Percentiles rank a stretch among this genome's conserved stretches.
These are phyloP conservation scores for Cladophialophora chaetospira DNA, from an alignment of 2,329 filamentous ascomycete genomes.

Conservation along the genomic window DNA sequence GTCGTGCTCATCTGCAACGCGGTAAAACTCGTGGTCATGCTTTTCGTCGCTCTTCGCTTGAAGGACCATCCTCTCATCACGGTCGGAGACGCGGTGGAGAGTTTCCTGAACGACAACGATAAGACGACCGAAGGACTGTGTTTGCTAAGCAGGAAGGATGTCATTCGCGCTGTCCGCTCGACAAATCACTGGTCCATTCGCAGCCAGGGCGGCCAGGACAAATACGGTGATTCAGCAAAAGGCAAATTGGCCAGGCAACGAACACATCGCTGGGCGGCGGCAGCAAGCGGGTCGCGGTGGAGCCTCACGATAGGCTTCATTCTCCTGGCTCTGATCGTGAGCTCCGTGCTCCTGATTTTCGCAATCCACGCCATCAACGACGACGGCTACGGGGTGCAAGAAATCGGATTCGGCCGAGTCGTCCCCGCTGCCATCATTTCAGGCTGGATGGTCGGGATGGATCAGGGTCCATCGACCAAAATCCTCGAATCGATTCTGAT, in stretches of 20 bases:
- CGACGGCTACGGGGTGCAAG: slow-evolving; percentile 6
- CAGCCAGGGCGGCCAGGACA: not conserved
- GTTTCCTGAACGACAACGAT: slow-evolving; percentile 37
- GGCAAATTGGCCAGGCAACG: slow-evolving; percentile 2
- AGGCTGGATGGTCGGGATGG: slow-evolving; percentile 19
- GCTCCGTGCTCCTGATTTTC: slow-evolving; percentile 5
- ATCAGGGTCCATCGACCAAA: not conserved
- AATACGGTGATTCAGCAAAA: not conserved
- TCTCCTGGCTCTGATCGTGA: slow-evolving; percentile 11
- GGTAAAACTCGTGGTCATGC: slow-evolving; percentile 28
- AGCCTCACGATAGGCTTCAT: slow-evolving; percentile 14
- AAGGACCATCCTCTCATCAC: slow-evolving; percentile 34
- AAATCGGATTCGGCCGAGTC: slow-evolving; percentile 31
- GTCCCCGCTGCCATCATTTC: slow-evolving; percentile 23
- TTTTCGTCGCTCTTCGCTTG: slow-evolving; percentile 23
- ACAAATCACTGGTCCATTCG: slow-evolving; percentile 4
- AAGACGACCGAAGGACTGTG: slow-evolving; percentile 33
- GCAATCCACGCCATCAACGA: slow-evolving; percentile 2
- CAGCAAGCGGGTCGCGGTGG: slow-evolving; percentile 26
- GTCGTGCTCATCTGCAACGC: slow-evolving; percentile 29
- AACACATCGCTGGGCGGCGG: slow-evolving; percentile 16
- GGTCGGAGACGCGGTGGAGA: slow-evolving; percentile 36
- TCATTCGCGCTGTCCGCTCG: not conserved
- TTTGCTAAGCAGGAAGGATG: slow-evolving; percentile 29
- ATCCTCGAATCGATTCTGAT: slow-evolving; percentile 31